These are phyloP conservation scores for Uronychia setigera DNA, from an alignment of 73 alveolate species.

Conservation along the genomic window DNA sequence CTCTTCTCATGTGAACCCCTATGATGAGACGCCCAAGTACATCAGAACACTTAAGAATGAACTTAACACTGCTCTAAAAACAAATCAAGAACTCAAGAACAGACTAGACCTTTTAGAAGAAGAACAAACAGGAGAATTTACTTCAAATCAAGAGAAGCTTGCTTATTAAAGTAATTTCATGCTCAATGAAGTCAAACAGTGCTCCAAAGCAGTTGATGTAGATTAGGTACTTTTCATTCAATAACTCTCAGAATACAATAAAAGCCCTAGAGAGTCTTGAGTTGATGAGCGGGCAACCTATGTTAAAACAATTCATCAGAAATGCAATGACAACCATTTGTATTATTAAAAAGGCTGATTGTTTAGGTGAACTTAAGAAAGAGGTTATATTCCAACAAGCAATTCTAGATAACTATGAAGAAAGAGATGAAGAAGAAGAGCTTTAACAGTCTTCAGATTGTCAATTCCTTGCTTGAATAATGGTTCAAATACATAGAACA, in stretches of 20 bases:
- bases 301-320: background rate
- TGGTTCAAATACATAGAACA: no score
- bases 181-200: background rate
- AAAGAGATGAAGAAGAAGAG: background rate
- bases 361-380: background rate
- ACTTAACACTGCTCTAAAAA: conserved; percentile 26
- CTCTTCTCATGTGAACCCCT: conserved; percentile 1
- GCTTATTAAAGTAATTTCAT: background rate
- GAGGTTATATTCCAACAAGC: background rate
- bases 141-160: background rate
- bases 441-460: no score
- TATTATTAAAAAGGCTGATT: background rate
- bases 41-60: conserved; percentile 23
- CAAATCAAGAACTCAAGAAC: conserved; percentile 10
- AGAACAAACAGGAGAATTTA: conserved; percentile 1
- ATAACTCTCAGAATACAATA: no score
- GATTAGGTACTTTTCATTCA: no score
- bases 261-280: background rate
- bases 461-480: no score
- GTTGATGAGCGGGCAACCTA: background rate
- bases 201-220: background rate
- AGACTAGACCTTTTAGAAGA: conserved; percentile 27
- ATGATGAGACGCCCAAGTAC: conserved; percentile 40
- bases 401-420: background rate
- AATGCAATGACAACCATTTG: background rate